Conservation (phyloP, 306 rosid species). For the Corylus heterophylla region DNA sequence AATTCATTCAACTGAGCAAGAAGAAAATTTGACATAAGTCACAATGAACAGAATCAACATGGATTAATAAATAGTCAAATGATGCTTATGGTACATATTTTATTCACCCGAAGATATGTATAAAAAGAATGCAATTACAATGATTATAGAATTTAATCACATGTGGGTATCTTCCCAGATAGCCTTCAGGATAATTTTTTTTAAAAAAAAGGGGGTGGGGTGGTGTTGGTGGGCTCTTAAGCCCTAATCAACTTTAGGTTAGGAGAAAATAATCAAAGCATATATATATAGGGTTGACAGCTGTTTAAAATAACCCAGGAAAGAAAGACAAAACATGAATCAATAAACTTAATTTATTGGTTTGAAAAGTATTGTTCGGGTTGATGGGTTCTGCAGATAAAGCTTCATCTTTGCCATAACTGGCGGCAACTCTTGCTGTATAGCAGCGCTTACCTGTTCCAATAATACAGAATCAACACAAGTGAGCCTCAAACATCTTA, state of each 20-base stretch:
- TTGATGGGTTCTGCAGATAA: constrained; percentile 83
- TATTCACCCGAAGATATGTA: too few species aligned
- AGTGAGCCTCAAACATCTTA: not conserved
- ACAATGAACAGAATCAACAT: not conserved
- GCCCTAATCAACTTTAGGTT: too few species aligned
- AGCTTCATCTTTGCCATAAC: constrained; percentile 87
- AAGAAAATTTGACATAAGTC: not conserved
- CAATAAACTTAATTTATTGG: constrained; percentile 75
- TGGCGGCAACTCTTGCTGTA: constrained; percentile 76
- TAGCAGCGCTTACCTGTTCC: constrained; percentile 71
- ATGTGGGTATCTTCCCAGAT: too few species aligned
- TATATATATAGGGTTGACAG: too few species aligned
- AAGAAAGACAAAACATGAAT: not conserved
- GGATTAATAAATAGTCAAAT: too few species aligned
- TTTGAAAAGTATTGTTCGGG: constrained; percentile 90
- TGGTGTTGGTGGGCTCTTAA: too few species aligned
- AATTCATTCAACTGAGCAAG: not conserved
- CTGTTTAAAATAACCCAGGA: too few species aligned
- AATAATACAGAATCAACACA: constrained; percentile 30
- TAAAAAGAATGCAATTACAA: too few species aligned
- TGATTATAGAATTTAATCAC: too few species aligned
- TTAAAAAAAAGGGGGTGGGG: too few species aligned
- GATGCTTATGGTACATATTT: not conserved
- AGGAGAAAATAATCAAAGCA: too few species aligned
- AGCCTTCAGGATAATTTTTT: too few species aligned